Percentiles rank a stretch among this genome's conserved stretches.
Evolutionary conservation across 139 green algal genomes (phyloP).

Genomic region (Chlorella sp.): DNA sequence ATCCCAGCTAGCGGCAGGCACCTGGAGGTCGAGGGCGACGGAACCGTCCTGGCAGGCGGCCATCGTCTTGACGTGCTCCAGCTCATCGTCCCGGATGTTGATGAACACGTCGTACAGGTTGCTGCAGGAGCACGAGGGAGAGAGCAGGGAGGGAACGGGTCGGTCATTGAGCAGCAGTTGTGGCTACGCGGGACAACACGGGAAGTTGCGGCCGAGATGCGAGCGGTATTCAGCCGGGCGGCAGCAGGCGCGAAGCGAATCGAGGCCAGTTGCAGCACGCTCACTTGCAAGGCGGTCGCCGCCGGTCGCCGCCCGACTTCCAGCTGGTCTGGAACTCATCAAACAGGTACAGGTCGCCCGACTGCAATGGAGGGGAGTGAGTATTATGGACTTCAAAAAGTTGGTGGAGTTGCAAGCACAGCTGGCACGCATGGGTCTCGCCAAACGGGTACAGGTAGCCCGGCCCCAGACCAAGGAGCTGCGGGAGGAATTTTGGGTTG

Average conservation of each 20-base stretch:
- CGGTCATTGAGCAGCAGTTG: no score
- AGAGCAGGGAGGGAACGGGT: background rate
- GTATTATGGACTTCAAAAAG: no score
- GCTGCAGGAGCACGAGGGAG: slow-evolving; percentile 35
- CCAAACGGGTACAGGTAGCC: no score
- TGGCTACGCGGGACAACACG: no score
- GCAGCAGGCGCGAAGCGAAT: no score
- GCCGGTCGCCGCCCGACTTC: slow-evolving; percentile 15
- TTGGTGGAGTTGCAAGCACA: no score
- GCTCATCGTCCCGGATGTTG: slow-evolving; percentile 93
- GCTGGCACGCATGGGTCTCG: no score
- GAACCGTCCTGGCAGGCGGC: slow-evolving; percentile 69
- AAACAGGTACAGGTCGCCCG: slow-evolving; percentile 72
- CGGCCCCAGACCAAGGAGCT: no score
- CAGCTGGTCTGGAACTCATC: slow-evolving; percentile 72
- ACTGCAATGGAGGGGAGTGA: background rate
- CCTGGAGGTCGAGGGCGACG: slow-evolving; percentile 12
- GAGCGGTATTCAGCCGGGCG: no score
- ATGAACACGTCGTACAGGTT: slow-evolving; percentile 89
- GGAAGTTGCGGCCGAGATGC: no score
- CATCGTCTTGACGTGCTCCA: slow-evolving; percentile 96
- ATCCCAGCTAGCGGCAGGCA: background rate
- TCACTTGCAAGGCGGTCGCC: slow-evolving; percentile 57
- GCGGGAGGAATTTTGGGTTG: no score
- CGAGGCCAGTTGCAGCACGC: slow-evolving; percentile 52